A percentile compares a stretch with the other conserved stretches of the same genome.
Conservation (phyloP, 2,329 filamentous ascomycete genomes). For the Stemphylium beticola region DNA sequence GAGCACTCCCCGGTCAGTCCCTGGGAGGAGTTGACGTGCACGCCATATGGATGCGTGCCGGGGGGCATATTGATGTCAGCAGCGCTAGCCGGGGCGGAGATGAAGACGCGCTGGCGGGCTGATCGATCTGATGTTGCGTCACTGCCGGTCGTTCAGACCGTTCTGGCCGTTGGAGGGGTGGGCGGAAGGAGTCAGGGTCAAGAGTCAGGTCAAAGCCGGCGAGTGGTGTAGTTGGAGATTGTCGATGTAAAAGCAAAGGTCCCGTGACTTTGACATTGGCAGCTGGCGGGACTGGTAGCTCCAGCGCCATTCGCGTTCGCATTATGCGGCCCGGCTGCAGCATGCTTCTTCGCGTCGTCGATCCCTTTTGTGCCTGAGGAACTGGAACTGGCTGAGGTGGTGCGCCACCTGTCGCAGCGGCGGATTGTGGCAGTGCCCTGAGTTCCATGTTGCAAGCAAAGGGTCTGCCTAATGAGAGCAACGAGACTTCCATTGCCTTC, state of each 20-base stretch:
- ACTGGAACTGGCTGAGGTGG: not conserved
- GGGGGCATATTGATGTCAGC: slow-evolving; percentile 6
- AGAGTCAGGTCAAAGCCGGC: not conserved
- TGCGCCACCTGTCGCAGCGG: slow-evolving; percentile 6
- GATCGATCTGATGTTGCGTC: slow-evolving; percentile 11
- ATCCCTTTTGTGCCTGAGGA: not conserved
- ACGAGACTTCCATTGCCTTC: slow-evolving; percentile 30
- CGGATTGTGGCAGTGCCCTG: not conserved
- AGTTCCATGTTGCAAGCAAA: slow-evolving; percentile 1
- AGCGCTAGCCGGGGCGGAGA: slow-evolving; percentile 13
- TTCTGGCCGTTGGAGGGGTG: slow-evolving; percentile 11
- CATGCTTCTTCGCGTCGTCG: not conserved
- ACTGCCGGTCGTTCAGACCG: slow-evolving; percentile 6
- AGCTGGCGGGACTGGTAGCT: not conserved
- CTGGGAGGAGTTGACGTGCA: slow-evolving; percentile 8
- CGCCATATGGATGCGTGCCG: slow-evolving; percentile 7
- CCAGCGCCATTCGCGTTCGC: not conserved
- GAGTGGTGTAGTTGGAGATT: not conserved
- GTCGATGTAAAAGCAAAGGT: not conserved
- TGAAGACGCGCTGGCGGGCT: slow-evolving; percentile 8
- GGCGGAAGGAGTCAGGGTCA: slow-evolving; percentile 1
- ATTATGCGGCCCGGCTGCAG: not conserved
- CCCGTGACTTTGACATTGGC: not conserved
- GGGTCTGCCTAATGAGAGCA: slow-evolving; percentile 5
- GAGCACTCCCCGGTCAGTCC: not conserved